Conservation (phyloP, 2,329 filamentous ascomycete species). For the Rutstroemia sp. region DNA sequence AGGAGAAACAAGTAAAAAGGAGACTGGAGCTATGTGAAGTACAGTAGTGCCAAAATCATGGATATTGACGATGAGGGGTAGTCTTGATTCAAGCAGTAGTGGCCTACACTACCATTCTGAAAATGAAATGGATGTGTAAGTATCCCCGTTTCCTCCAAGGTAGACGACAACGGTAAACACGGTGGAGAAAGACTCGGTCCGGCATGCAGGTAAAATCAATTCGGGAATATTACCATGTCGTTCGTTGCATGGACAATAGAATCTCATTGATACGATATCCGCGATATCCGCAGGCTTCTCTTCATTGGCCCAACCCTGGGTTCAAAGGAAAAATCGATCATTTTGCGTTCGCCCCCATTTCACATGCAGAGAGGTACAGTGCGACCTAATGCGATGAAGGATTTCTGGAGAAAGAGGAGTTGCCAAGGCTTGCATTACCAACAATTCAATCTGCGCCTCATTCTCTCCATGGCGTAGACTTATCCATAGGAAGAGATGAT, state of each 20-base stretch:
- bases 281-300: neutral
- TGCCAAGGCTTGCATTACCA: neutral
- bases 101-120: neutral
- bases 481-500: too few species aligned
- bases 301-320: neutral
- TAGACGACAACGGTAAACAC: neutral
- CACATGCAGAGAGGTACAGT: neutral
- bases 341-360: neutral
- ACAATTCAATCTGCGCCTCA: neutral
- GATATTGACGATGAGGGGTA: neutral
- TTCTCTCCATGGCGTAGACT: neutral
- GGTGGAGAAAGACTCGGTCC: constrained; percentile 6
- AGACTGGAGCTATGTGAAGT: neutral
- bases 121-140: neutral
- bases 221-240: constrained; percentile 7
- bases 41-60: neutral
- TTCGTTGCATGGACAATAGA: constrained; percentile 4
- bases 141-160: neutral
- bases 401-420: neutral
- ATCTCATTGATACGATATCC: neutral
- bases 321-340: neutral
- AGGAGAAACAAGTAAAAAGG: neutral
- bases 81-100: neutral
- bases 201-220: constrained; percentile 7
- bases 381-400: neutral